Evolutionary conservation across 2,329 filamentous ascomycete species (phyloP).

Genomic region (Penicillium nordicum): DNA sequence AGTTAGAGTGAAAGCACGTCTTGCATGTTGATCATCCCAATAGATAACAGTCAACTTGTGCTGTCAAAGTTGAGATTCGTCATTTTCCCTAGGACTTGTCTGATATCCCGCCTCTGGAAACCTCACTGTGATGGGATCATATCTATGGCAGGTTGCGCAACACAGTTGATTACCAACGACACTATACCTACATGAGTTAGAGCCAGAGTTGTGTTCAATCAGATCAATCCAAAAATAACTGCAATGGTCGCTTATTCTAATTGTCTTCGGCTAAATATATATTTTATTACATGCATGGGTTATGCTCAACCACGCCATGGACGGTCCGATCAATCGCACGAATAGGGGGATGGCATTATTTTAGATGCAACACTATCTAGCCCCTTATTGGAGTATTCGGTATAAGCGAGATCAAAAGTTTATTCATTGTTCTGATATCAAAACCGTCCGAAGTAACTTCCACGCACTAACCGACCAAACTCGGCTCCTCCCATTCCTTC

Average conservation of each 20-base stretch:
- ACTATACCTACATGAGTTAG: background rate
- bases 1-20: constrained; percentile 5
- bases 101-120: constrained; percentile 12
- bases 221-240: background rate
- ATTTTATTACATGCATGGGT: background rate
- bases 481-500: background rate
- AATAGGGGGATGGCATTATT: background rate
- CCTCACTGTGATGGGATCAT: constrained; percentile 1
- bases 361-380: background rate
- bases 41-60: background rate
- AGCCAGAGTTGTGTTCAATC: background rate
- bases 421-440: background rate
- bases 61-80: background rate
- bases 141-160: constrained; percentile 8
- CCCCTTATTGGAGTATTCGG: background rate
- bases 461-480: background rate
- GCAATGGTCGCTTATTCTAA: background rate
- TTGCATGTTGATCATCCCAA: background rate
- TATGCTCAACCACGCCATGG: background rate
- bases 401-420: background rate
- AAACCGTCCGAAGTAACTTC: background rate
- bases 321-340: background rate
- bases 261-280: background rate
- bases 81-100: constrained; percentile 12
- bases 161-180: background rate